phyloP scores from a whole-genome alignment of 225 moss, liverwort and hornwort genomes.

The Pseudoscleropodium purum region DNA sequence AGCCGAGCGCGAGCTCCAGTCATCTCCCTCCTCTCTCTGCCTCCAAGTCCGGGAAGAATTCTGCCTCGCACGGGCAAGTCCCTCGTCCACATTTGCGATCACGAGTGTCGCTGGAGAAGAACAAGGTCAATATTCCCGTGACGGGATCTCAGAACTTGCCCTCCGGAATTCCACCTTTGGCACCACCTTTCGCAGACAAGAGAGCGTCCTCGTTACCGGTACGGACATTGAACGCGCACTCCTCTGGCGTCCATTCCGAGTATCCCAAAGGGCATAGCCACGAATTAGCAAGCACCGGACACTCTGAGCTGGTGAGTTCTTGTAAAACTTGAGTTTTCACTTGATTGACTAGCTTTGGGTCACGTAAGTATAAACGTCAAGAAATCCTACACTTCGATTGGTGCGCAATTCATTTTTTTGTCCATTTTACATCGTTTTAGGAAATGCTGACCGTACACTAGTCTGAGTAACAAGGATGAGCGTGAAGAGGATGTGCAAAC shows the following conservation, averaged over 20 bases:
- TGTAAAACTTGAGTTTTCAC: neutral
- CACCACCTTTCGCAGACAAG: slow-evolving; percentile 9
- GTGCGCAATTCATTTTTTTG: neutral
- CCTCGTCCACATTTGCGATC: slow-evolving; percentile 38
- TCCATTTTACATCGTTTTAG: neutral
- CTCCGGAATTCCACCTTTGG: neutral
- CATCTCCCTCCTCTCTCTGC: slow-evolving; percentile 35
- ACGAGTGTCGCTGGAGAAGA: slow-evolving; percentile 35
- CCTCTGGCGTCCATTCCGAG: neutral
- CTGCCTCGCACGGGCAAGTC: slow-evolving; percentile 12
- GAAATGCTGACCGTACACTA: neutral
- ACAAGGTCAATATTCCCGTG: slow-evolving; percentile 11
- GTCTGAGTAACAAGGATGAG: neutral
- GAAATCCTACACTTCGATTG: neutral
- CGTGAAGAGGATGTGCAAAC: neutral
- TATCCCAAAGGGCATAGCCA: slow-evolving; percentile 18
- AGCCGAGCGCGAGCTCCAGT: slow-evolving; percentile 14
- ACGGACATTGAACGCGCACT: slow-evolving; percentile 3
- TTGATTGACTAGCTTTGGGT: neutral
- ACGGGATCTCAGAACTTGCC: slow-evolving; percentile 7
- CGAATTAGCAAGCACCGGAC: slow-evolving; percentile 3
- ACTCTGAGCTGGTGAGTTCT: slow-evolving; percentile 15
- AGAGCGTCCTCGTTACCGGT: slow-evolving; percentile 23
- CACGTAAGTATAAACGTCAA: neutral
- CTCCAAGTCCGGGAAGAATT: slow-evolving; percentile 23